Base-by-base conservation (phyloP, 2,329 filamentous ascomycete genomes). In the Cladophialophora carrionii region DNA sequence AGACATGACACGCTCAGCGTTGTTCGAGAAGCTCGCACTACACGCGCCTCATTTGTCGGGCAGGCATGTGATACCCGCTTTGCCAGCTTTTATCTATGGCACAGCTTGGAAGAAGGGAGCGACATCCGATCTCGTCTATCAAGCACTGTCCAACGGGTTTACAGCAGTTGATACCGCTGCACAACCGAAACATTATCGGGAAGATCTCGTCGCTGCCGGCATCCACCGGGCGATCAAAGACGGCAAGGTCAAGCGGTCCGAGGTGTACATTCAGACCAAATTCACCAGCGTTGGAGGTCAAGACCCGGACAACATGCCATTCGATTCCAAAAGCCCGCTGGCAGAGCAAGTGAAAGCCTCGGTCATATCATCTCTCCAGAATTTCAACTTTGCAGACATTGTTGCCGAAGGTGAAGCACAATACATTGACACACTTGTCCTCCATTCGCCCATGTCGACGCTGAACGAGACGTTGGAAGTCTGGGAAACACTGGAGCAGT, bases 81-180 rank as follows among this genome's bases (percentile, higher is more conserved):
- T 54, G 34, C 59, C 52, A 3, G 73, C 78, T 3, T 82, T 86
- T 68, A 78, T 95, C 68, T 95, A 95, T 75, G 91, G 91, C 58
- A 94, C 91, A 2, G 91, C 91, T n/a, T 94, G 91, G 90, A 95
- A 95, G 76, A 88, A 89, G 72, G 86, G 88, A 0, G 78, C 78
- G 20, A 92, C 90, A 0, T 82, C 84, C 22, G 80, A 84, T 61
- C 81, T 94, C 2, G 90, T 95, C 24, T 85, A 88, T 71, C 77
- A 83, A 68, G 91, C 91, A 1, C 74, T 95, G 37, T 81, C 81
- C 52, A 79, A 84, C 52, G 90, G 91, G 4, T 95, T 94, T 43
- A 70, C 64, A 34, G 89, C 82, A 54, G 79, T 95, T 65, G 91
- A 95, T 73, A 94, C 91, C 0, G 90, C 90, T 9, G 89, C 88